These are phyloP conservation scores for Penicillium brasilianum DNA, from an alignment of 2,329 filamentous ascomycete species.

Conservation along the genomic window DNA sequence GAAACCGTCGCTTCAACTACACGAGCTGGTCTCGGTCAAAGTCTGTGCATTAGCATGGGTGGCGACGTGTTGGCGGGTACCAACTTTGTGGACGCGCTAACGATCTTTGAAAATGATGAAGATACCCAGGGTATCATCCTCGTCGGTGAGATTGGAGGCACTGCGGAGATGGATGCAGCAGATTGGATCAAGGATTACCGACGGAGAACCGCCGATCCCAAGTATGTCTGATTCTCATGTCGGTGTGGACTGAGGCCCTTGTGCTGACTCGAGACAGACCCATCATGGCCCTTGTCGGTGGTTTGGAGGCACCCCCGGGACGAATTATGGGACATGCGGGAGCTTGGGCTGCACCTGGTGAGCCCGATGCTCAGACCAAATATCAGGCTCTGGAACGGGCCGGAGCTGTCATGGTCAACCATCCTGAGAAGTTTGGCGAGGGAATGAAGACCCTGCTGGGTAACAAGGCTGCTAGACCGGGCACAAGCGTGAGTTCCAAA, in stretches of 20 bases:
- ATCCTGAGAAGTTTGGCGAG: slow-evolving; percentile 75
- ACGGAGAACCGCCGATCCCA: slow-evolving; percentile 62
- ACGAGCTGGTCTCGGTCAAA: slow-evolving; percentile 75
- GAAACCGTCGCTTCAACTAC: slow-evolving; percentile 78
- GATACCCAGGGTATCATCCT: slow-evolving; percentile 74
- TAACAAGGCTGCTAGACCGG: slow-evolving; percentile 38
- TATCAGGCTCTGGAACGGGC: slow-evolving; percentile 68
- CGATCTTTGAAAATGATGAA: slow-evolving; percentile 68
- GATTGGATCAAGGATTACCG: slow-evolving; percentile 73
- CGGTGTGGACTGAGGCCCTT: background rate
- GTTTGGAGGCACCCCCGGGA: slow-evolving; percentile 65
- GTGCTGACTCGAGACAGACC: slow-evolving; percentile 56
- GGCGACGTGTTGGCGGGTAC: slow-evolving; percentile 77
- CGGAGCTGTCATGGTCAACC: slow-evolving; percentile 72
- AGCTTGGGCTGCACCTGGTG: slow-evolving; percentile 70
- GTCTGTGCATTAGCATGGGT: slow-evolving; percentile 76
- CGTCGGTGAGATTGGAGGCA: slow-evolving; percentile 74
- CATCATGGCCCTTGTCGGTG: slow-evolving; percentile 73
- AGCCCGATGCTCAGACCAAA: slow-evolving; percentile 69
- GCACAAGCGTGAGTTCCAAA: slow-evolving; percentile 28
- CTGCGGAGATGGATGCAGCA: slow-evolving; percentile 71
- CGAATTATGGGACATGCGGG: slow-evolving; percentile 81
- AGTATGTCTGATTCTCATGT: slow-evolving; percentile 54
- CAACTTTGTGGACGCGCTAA: slow-evolving; percentile 72
- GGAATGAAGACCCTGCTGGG: slow-evolving; percentile 67